A percentile compares a stretch with the other conserved stretches of the same genome.
These are phyloP conservation scores for Xylaria acuta DNA, from an alignment of 495 filamentous ascomycete species.

Conservation along the genomic window DNA sequence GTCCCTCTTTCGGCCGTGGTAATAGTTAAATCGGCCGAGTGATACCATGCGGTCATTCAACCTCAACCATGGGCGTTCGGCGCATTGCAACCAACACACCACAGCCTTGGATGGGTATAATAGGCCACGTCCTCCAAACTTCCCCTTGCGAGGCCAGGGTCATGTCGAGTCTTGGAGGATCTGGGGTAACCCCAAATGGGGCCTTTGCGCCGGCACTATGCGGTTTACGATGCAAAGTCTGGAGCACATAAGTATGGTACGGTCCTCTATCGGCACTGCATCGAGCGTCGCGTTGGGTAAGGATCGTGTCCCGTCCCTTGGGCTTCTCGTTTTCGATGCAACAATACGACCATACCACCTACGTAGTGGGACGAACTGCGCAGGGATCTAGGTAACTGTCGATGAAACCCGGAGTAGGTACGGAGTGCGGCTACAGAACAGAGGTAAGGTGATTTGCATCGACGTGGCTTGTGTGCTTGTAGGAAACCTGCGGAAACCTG, in stretches of 20 bases:
- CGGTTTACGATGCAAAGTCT: constrained; percentile 15
- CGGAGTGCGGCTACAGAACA: constrained; percentile 9
- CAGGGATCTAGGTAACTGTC: constrained; percentile 15
- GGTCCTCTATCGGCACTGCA: constrained; percentile 6
- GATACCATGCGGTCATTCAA: constrained; percentile 6
- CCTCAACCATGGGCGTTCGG: constrained; percentile 13
- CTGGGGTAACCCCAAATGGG: constrained; percentile 13
- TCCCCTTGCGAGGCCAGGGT: constrained; percentile 19
- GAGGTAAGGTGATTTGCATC: constrained; percentile 6
- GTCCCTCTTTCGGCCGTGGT: constrained; percentile 14
- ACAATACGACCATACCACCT: background rate
- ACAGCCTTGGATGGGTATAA: constrained; percentile 9
- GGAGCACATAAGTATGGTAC: background rate
- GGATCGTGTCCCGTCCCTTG: background rate
- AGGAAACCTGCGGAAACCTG: background rate
- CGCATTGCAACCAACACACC: constrained; percentile 4
- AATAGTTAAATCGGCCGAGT: constrained; percentile 18
- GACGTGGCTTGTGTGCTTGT: background rate
- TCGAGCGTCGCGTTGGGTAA: constrained; percentile 10
- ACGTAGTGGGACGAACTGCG: background rate
- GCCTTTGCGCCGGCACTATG: constrained; percentile 15
- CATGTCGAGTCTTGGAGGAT: background rate
- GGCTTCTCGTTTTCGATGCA: background rate
- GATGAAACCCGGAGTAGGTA: constrained; percentile 15
- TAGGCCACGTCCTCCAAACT: constrained; percentile 17